Percentiles rank a stretch among this genome's conserved stretches.
phyloP scores from a whole-genome alignment of 1,284 basidiomycete genomes.

The Wallemia mellicola region DNA sequence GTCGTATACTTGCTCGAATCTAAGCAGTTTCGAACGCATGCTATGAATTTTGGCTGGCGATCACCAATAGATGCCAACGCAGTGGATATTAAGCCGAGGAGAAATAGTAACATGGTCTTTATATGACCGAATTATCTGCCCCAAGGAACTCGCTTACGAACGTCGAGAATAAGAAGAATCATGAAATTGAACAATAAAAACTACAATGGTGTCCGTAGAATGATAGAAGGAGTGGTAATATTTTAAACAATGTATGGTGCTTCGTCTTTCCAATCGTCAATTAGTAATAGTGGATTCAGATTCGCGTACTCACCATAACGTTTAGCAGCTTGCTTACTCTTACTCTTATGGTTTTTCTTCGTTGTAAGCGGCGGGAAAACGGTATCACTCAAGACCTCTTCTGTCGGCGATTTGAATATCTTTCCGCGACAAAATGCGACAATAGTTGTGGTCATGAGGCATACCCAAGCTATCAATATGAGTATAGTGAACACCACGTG shows the following conservation, averaged over 20 bases:
- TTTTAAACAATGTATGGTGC: neutral
- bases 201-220: no score
- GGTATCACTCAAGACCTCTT: neutral
- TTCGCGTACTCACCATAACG: neutral
- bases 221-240: no score
- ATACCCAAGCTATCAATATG: neutral
- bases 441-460: neutral
- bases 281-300: neutral
- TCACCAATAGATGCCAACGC: no score
- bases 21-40: no score
- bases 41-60: no score
- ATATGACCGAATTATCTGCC: no score
- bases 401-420: neutral
- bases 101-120: no score
- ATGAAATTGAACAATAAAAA: no score
- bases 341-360: neutral
- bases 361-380: neutral
- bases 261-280: neutral
- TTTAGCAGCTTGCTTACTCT: neutral
- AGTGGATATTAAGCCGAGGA: no score
- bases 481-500: neutral
- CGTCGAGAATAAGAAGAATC: no score
- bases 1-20: no score
- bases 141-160: no score
- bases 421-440: neutral